These are phyloP conservation scores for Symbiotaphrina buchneri DNA, from an alignment of 495 filamentous ascomycete species.

Conservation along the genomic window DNA sequence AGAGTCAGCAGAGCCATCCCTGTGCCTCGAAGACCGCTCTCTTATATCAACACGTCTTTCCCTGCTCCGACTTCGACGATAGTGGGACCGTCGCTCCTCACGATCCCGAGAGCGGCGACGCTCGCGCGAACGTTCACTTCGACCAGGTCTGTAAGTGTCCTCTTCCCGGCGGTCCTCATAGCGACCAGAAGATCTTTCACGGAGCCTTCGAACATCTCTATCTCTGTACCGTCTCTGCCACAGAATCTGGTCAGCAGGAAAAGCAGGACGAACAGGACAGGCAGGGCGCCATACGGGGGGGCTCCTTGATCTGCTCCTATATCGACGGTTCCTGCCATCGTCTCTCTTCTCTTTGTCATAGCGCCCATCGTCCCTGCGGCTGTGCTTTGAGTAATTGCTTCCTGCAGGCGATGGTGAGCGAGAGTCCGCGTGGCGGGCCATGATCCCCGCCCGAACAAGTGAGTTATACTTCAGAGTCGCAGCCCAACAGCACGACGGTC, in stretches of 20 bases:
- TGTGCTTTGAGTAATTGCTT: constrained; percentile 54
- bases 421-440: constrained; percentile 81
- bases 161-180: constrained; percentile 28
- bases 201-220: constrained; percentile 38
- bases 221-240: constrained; percentile 31
- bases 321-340: constrained; percentile 32
- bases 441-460: constrained; percentile 40
- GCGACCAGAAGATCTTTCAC: constrained; percentile 54
- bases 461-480: constrained; percentile 37
- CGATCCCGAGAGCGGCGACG: constrained; percentile 33
- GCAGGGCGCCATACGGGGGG: too few species aligned
- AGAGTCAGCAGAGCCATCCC: constrained; percentile 60
- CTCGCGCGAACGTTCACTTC: constrained; percentile 44
- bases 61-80: constrained; percentile 33
- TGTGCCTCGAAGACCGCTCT: constrained; percentile 42
- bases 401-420: constrained; percentile 93
- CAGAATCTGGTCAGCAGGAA: constrained; percentile 16
- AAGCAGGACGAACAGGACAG: too few species aligned
- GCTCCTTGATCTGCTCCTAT: constrained; percentile 45
- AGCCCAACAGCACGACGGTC: too few species aligned
- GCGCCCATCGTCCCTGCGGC: constrained; percentile 55
- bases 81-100: constrained; percentile 20
- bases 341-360: constrained; percentile 42
- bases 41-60: constrained; percentile 61
- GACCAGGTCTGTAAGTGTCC: constrained; percentile 34